Conservation (phyloP, 495 filamentous ascomycete species). For the Eremomyces bilateralis region DNA sequence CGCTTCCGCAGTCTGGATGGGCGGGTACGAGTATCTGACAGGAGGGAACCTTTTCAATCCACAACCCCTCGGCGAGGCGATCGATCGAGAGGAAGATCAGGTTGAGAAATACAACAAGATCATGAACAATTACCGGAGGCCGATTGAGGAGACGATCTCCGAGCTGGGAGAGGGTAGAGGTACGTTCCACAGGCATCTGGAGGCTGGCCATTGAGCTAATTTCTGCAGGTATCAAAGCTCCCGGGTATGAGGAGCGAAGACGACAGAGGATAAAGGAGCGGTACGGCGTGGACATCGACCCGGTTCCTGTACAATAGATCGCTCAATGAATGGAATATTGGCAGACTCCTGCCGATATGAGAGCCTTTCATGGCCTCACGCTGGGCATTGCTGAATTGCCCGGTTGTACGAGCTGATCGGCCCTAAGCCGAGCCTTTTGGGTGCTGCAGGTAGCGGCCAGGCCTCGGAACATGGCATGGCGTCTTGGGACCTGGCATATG, state of each 20-base stretch:
- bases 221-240: slow-evolving; percentile 49
- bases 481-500: too few relatives aligned
- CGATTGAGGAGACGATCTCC: slow-evolving; percentile 61
- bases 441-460: too few relatives aligned
- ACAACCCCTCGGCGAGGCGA: too few relatives aligned
- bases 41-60: too few relatives aligned
- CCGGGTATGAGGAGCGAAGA: slow-evolving; percentile 74
- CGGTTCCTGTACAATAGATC: too few relatives aligned
- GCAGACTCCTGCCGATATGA: too few relatives aligned
- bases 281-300: slow-evolving; percentile 62
- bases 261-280: slow-evolving; percentile 65
- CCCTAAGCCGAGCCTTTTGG: too few relatives aligned
- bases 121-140: slow-evolving; percentile 50
- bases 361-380: too few relatives aligned
- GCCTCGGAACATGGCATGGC: too few relatives aligned
- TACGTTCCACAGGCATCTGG: slow-evolving; percentile 15
- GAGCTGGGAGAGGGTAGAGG: slow-evolving; percentile 81
- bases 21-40: slow-evolving; percentile 57
- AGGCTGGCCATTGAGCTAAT: slow-evolving; percentile 12
- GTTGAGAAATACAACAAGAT: slow-evolving; percentile 57
- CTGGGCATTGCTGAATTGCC: too few relatives aligned
- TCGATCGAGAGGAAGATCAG: slow-evolving; percentile 62
- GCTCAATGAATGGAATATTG: too few relatives aligned
- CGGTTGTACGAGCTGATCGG: too few relatives aligned
- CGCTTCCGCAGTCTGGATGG: slow-evolving; percentile 38